These are phyloP conservation scores for Quercus phellos DNA, from an alignment of 331 rosid genomes.

Conservation along the genomic window DNA sequence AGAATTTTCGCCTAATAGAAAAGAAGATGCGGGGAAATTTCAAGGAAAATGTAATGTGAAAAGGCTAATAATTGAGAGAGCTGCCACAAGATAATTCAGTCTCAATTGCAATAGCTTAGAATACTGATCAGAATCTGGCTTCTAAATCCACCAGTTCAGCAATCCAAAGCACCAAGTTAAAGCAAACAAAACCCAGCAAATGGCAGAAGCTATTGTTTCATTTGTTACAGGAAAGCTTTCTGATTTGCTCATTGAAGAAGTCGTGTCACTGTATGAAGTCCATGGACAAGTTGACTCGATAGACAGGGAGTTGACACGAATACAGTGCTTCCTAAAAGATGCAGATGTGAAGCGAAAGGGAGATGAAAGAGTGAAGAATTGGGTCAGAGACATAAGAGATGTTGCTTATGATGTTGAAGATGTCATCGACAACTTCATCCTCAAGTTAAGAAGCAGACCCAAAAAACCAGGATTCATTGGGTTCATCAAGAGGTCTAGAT, in stretches of 20 bases:
- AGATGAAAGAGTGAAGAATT: background rate
- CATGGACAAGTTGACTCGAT: background rate
- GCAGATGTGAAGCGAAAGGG: constrained; percentile 3
- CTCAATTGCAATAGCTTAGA: too few relatives aligned
- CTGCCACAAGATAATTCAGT: too few relatives aligned
- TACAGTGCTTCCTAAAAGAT: constrained; percentile 8
- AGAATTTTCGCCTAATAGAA: too few relatives aligned
- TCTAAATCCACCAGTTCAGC: too few relatives aligned
- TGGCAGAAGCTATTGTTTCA: background rate
- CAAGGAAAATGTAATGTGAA: too few relatives aligned
- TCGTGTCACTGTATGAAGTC: background rate
- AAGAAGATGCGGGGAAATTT: too few relatives aligned
- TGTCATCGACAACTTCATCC: background rate
- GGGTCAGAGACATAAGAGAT: background rate
- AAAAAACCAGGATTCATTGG: background rate
- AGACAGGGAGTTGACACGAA: background rate
- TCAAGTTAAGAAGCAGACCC: background rate
- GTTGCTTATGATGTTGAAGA: background rate
- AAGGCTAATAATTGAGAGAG: too few relatives aligned
- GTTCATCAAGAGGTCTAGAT: background rate
- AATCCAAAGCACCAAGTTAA: too few relatives aligned
- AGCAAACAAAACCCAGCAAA: background rate
- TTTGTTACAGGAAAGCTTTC: background rate
- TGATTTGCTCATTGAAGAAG: background rate
- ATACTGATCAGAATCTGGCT: too few relatives aligned